phyloP scores from a whole-genome alignment of 2,329 filamentous ascomycete genomes.

The Aspergillus fumigatus region DNA sequence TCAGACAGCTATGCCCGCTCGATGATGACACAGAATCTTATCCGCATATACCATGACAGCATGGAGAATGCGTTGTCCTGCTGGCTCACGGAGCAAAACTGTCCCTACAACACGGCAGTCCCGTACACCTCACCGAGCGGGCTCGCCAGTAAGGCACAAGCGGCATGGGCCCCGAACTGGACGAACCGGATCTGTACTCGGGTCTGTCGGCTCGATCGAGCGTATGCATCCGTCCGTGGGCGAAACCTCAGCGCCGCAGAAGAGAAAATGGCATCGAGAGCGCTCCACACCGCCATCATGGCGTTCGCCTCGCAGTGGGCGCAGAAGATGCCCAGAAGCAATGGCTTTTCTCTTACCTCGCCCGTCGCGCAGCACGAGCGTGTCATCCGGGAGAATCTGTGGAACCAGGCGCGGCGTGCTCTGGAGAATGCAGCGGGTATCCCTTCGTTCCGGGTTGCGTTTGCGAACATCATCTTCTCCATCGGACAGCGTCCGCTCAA shows the following conservation, averaged over 20 bases:
- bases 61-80: slow-evolving; percentile 43
- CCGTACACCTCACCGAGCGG: slow-evolving; percentile 11
- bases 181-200: slow-evolving; percentile 42
- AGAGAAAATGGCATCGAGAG: slow-evolving; percentile 35
- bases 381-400: slow-evolving; percentile 35
- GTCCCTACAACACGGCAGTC: slow-evolving; percentile 34
- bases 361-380: slow-evolving; percentile 30
- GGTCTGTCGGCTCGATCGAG: slow-evolving; percentile 40
- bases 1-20: slow-evolving; percentile 32
- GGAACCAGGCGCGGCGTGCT: slow-evolving; percentile 40
- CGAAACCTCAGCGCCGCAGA: slow-evolving; percentile 34
- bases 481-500: slow-evolving; percentile 40
- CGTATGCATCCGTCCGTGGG: slow-evolving; percentile 34
- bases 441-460: slow-evolving; percentile 44
- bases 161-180: slow-evolving; percentile 38
- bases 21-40: slow-evolving; percentile 34
- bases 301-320: slow-evolving; percentile 44
- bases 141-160: slow-evolving; percentile 11
- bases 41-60: slow-evolving; percentile 43
- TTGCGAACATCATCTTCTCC: slow-evolving; percentile 46
- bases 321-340: slow-evolving; percentile 14
- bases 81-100: slow-evolving; percentile 43
- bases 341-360: slow-evolving; percentile 4
- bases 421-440: slow-evolving; percentile 36
- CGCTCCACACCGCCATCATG: slow-evolving; percentile 41